These are phyloP conservation scores for Kwoniella dendrophila DNA, from an alignment of 768 basidiomycete species.

Conservation along the genomic window DNA sequence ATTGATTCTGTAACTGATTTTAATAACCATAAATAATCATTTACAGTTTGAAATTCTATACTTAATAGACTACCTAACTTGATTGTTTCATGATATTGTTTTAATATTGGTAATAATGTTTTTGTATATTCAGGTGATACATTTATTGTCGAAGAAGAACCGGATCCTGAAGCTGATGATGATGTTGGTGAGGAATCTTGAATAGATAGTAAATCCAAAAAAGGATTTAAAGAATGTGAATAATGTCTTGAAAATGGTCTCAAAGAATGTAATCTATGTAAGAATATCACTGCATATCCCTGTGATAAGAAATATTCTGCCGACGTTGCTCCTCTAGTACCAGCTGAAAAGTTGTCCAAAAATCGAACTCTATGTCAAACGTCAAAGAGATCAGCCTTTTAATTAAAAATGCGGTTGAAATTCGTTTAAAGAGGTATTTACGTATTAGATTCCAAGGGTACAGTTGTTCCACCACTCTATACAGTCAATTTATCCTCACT, in stretches of 20 bases:
- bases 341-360: slow-evolving; percentile 99
- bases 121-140: slow-evolving; percentile 69
- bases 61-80: slow-evolving; percentile 73
- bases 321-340: slow-evolving; percentile 94
- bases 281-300: slow-evolving; percentile 92
- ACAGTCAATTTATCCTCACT: too few species aligned
- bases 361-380: slow-evolving; percentile 79
- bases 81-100: slow-evolving; percentile 78
- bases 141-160: slow-evolving; percentile 61
- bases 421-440: slow-evolving; percentile 62
- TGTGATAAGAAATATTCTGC: slow-evolving; percentile 95
- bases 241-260: slow-evolving; percentile 98
- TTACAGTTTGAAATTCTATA: slow-evolving; percentile 87
- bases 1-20: slow-evolving; percentile 79
- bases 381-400: slow-evolving; percentile 41
- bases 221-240: slow-evolving; percentile 96
- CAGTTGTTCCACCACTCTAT: slow-evolving; percentile 97
- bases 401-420: neutral
- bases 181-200: slow-evolving; percentile 12
- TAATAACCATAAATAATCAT: slow-evolving; percentile 93
- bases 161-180: slow-evolving; percentile 24
- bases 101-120: slow-evolving; percentile 72
- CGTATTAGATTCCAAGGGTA: slow-evolving; percentile 98
- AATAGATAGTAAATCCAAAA: slow-evolving; percentile 86
- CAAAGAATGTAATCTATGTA: slow-evolving; percentile 96